Percentiles rank a stretch among this genome's conserved stretches.
Conservation (phyloP, 306 rosid species). For the Lagenaria siceraria region DNA sequence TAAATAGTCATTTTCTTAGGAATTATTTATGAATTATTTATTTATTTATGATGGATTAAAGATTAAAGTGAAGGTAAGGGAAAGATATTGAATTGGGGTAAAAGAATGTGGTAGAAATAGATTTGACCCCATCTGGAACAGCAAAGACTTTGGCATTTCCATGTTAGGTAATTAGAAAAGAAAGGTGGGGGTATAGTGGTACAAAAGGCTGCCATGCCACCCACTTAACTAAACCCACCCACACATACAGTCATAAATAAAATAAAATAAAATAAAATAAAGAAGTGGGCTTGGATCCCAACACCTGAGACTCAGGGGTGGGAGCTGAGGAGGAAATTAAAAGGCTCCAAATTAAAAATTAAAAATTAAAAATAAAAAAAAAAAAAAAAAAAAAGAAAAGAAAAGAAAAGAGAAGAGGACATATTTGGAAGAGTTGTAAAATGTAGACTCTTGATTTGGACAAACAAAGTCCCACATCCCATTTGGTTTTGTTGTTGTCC, state of each 20-base stretch:
- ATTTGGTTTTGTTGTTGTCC: background rate
- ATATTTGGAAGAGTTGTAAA: background rate
- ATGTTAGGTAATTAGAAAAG: background rate
- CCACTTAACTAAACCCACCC: background rate
- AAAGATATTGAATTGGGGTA: too few species aligned
- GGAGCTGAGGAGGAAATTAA: background rate
- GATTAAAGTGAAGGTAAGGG: too few species aligned
- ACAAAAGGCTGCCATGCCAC: conserved; percentile 6
- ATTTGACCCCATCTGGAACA: background rate
- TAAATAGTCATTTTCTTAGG: too few species aligned
- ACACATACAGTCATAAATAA: too few species aligned
- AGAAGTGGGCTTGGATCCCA: background rate
- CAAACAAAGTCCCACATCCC: background rate
- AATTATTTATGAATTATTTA: too few species aligned
- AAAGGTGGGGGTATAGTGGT: conserved; percentile 2
- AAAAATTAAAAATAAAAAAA: background rate
- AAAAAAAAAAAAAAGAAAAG: too few species aligned
- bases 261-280: background rate
- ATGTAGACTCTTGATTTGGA: conserved; percentile 1
- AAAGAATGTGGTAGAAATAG: too few species aligned
- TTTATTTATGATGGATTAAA: too few species aligned
- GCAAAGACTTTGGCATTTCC: background rate
- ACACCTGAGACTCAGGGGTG: conserved; percentile 5
- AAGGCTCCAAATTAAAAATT: background rate
- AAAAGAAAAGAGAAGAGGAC: too few species aligned